Evolutionary conservation across 2,329 filamentous ascomycete genomes (phyloP), one percentile per base, ranked within the genome.

Genomic region (Zasmidium cellare): DNA sequence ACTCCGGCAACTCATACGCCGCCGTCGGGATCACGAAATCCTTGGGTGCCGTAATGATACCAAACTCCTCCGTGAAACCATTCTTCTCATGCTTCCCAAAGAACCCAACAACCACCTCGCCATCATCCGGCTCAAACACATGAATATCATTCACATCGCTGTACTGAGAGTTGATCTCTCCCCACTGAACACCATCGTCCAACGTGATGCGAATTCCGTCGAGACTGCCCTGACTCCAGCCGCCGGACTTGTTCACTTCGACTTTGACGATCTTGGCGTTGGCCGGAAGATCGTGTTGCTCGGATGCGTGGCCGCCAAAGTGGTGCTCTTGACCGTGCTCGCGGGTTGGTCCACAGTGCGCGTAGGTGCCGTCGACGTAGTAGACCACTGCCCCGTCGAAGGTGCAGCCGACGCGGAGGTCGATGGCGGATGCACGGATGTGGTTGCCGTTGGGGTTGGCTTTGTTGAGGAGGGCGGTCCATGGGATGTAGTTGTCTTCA

Each of bases 301-400:
- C 51, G n/a, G 71, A 69, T 3, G 66, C 66, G 49, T 73, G 67
- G 3, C 72, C 71, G 2, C 74, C 60, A 65, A 76, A 62, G 67
- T 63, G 53, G 67, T 76, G 66, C 3, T 68, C 66, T 0, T 65
- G 58, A 1, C 69, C 70, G 19, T 62, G 56, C 5, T 71, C 54
- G 1, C 58, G 56, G 14, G 68, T 65, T 0, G 73, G 74, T 0
- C 79, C 79, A 64, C 78, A 81, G 24, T 78, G 76, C 14, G 74
- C 72, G 9, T 62, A 65, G n/a, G 72, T 69, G 9, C 77, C 78
- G 53, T 81, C 78, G 46, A 67, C 68, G 61, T 78, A 82, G 59
- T 77, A 69, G 2, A 82, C 74, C 28, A 77, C 72, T 3, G 75
- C 78, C 23, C 79, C 78, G 52, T 82, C 79, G 44, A 80, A 74